Evolutionary conservation across 306 rosid genomes (phyloP).

Genomic region (Gynostemma pentaphyllum): DNA sequence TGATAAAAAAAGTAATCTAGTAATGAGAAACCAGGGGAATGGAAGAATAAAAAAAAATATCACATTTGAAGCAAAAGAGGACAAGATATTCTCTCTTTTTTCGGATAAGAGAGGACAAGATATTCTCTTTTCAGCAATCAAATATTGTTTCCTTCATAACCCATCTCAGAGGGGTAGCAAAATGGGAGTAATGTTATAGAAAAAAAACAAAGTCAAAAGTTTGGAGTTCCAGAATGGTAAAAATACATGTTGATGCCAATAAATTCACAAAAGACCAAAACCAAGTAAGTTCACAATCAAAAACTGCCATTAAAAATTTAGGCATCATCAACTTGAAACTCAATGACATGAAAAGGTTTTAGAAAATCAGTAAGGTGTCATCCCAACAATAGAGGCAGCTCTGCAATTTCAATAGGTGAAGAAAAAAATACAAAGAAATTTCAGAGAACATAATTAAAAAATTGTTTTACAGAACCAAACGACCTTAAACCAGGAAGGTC

Average conservation of each 20-base stretch:
- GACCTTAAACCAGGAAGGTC: slow-evolving; percentile 3
- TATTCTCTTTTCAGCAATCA: not conserved
- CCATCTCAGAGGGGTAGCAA: not conserved
- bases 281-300: not conserved
- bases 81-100: not conserved
- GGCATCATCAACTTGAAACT: not conserved
- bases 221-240: not conserved
- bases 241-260: not conserved
- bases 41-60: not conserved
- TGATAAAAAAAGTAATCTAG: not conserved
- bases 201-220: not conserved
- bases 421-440: not conserved
- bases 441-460: not conserved
- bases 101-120: no score
- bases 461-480: not conserved
- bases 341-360: not conserved
- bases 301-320: not conserved
- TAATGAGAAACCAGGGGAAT: not conserved
- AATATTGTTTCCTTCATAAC: not conserved
- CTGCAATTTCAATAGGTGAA: not conserved
- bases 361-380: not conserved
- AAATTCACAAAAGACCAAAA: not conserved
- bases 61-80: not conserved
- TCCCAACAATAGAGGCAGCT: not conserved
- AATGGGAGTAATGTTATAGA: not conserved